Percentiles rank a stretch among this genome's conserved stretches.
These are phyloP conservation scores for Quercus variabilis DNA, from an alignment of 306 rosid species.

Conservation along the genomic window DNA sequence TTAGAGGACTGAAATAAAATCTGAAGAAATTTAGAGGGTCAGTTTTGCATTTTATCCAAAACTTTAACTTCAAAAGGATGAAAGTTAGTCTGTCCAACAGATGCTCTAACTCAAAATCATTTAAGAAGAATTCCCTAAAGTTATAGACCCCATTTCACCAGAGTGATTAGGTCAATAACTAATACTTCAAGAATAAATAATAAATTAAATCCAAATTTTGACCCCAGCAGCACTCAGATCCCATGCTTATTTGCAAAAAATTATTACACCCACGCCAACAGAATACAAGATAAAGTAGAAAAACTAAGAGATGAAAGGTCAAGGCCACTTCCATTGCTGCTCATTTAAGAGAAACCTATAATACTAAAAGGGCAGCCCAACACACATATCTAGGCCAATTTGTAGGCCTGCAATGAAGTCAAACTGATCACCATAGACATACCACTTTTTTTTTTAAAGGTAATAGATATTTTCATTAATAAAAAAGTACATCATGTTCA, in stretches of 20 bases:
- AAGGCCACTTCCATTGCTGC: not conserved
- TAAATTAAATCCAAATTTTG: not conserved
- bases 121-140: not conserved
- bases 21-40: too few relatives aligned
- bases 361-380: not conserved
- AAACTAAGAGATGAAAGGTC: not conserved
- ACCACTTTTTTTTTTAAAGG: too few relatives aligned
- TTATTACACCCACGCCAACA: not conserved
- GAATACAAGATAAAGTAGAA: not conserved
- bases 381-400: not conserved
- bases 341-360: not conserved
- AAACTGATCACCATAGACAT: too few relatives aligned
- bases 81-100: not conserved
- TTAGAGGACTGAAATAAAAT: too few relatives aligned
- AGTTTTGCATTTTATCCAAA: too few relatives aligned
- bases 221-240: not conserved
- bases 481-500: too few relatives aligned
- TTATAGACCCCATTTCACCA: not conserved
- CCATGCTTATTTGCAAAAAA: not conserved
- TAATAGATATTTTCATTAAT: too few relatives aligned
- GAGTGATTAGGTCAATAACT: not conserved
- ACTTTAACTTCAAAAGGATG: not conserved
- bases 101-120: not conserved
- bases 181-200: conserved; percentile 5
- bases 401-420: too few relatives aligned